A percentile compares a stretch with the other conserved stretches of the same genome.
Conservation (phyloP, 129 eudicot species). For the Rutidosis leptorrhynchoides region DNA sequence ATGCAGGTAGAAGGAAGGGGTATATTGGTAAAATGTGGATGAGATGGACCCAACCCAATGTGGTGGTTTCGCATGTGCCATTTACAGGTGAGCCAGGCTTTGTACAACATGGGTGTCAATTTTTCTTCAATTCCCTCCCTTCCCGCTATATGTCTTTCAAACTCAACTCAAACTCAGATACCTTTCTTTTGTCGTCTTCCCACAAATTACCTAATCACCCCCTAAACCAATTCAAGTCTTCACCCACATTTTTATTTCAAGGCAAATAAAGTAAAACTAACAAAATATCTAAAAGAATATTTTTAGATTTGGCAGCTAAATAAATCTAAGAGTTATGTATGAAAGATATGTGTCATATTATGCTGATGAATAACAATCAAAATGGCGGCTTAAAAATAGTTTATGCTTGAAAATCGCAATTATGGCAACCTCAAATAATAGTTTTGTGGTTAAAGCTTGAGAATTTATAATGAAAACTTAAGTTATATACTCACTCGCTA, state of each 20-base stretch:
- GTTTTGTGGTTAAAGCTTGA: too few relatives aligned
- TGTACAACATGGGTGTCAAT: slow-evolving; percentile 38
- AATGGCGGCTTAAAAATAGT: too few relatives aligned
- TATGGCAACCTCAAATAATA: too few relatives aligned
- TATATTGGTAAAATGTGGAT: slow-evolving; percentile 18
- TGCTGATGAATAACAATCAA: too few relatives aligned
- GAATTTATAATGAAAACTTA: too few relatives aligned
- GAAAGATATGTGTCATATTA: too few relatives aligned
- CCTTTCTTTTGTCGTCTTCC: slow-evolving; percentile 36
- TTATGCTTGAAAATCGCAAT: too few relatives aligned
- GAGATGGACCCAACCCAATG: slow-evolving; percentile 28
- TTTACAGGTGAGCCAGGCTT: slow-evolving; percentile 53
- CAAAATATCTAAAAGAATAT: too few relatives aligned
- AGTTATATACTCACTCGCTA: too few relatives aligned
- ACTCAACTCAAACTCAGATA: slow-evolving; percentile 43
- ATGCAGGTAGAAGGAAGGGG: slow-evolving; percentile 15
- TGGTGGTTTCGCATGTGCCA: slow-evolving; percentile 50
- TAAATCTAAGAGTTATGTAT: too few relatives aligned
- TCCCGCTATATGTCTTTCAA: slow-evolving; percentile 57
- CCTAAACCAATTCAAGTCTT: neutral
- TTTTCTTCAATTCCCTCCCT: slow-evolving; percentile 16
- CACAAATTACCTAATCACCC: slow-evolving; percentile 12
- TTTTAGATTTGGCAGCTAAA: too few relatives aligned
- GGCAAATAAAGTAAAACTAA: too few relatives aligned
- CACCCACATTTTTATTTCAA: neutral